Conservation (phyloP, 306 rosid genomes). For the Malus sieversii region DNA sequence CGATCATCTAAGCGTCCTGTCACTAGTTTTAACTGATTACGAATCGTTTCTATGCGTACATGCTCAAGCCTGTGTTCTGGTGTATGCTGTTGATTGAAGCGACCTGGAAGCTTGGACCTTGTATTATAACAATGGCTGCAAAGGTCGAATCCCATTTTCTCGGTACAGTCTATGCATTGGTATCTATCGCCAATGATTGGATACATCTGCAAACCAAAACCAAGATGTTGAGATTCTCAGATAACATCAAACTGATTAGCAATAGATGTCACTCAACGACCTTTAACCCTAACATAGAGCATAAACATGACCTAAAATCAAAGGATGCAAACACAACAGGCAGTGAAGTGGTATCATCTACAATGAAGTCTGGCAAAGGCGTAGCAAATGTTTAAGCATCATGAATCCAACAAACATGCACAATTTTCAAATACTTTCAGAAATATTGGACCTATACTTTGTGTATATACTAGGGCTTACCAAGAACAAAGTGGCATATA, state of each 20-base stretch:
- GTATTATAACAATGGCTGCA: conserved; percentile 64
- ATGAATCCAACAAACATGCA: background rate
- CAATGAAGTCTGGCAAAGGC: background rate
- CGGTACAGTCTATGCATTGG: conserved; percentile 60
- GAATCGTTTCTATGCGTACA: too few relatives aligned
- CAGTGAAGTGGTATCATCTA: background rate
- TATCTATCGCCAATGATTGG: conserved; percentile 81
- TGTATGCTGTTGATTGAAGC: conserved; percentile 88
- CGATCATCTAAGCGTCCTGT: conserved; percentile 22
- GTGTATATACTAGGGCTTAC: too few relatives aligned
- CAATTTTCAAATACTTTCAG: background rate
- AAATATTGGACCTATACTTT: too few relatives aligned
- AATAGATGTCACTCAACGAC: background rate
- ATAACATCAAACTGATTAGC: background rate
- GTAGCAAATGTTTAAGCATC: background rate
- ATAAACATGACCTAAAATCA: background rate
- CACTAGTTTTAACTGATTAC: conserved; percentile 18
- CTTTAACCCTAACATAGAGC: background rate
- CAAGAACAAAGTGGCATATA: too few relatives aligned
- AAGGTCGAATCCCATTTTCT: conserved; percentile 66
- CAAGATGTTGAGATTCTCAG: background rate
- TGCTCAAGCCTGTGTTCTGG: conserved; percentile 5
- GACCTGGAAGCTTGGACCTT: conserved; percentile 69
- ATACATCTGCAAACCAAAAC: conserved; percentile 31
- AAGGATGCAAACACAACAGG: background rate